phyloP scores from a whole-genome alignment of 1,284 basidiomycete species.

The Moesziomyces parantarcticus region DNA sequence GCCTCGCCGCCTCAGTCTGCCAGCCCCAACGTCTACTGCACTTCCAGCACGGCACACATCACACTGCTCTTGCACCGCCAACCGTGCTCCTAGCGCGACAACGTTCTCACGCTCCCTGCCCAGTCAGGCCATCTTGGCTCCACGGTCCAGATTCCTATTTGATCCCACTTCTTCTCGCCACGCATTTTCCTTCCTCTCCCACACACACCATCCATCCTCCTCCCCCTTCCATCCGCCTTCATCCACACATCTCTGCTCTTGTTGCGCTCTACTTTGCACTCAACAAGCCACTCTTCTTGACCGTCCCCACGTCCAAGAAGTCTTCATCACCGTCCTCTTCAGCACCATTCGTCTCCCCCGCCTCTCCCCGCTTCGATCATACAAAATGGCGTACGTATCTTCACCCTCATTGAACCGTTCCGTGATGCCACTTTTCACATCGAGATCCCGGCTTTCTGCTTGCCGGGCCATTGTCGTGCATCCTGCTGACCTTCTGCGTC shows the following conservation, averaged over 20 bases:
- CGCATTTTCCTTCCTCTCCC: constrained; percentile 4
- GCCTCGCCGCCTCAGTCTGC: constrained; percentile 3
- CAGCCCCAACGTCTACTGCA: constrained; percentile 13
- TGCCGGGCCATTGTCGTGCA: not conserved
- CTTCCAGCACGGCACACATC: constrained; percentile 3
- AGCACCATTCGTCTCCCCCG: constrained; percentile 17
- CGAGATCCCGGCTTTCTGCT: no score
- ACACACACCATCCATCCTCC: constrained; percentile 17
- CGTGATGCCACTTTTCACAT: no score
- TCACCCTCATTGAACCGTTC: no score
- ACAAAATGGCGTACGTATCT: constrained; percentile 45
- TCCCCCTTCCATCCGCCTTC: constrained; percentile 4
- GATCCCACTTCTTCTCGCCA: constrained; percentile 7
- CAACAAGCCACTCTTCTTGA: constrained; percentile 16
- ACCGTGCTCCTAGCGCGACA: constrained; percentile 30
- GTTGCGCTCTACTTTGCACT: constrained; percentile 2
- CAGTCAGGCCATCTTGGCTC: not conserved
- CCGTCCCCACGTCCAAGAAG: constrained; percentile 24
- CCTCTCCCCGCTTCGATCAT: constrained; percentile 16
- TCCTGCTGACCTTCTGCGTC: not conserved
- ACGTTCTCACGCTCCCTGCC: constrained; percentile 1
- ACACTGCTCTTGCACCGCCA: not conserved
- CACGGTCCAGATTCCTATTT: constrained; percentile 21
- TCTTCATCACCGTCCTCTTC: constrained; percentile 4
- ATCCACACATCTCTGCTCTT: not conserved